phyloP scores from a whole-genome alignment of 176 grass and related monocot species.

The Bolboschoenus planiculmis region DNA sequence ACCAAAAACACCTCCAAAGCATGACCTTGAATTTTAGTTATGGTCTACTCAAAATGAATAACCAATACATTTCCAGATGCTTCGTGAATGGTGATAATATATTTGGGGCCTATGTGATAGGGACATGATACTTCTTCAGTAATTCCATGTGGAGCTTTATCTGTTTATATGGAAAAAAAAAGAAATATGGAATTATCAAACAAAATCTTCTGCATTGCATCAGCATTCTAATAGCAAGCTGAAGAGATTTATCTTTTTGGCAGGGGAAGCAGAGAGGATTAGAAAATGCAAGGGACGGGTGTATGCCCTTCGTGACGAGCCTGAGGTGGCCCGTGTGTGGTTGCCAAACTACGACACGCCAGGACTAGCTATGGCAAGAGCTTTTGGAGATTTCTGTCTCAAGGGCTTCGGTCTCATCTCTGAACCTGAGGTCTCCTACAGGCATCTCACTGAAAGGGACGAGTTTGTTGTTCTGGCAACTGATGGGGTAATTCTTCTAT shows the following conservation, averaged over 20 bases:
- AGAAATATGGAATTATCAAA: not conserved
- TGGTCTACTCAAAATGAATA: not conserved
- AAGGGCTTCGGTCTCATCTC: constrained; percentile 70
- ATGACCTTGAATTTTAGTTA: not conserved
- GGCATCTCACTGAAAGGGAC: constrained; percentile 49
- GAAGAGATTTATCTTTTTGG: constrained; percentile 16
- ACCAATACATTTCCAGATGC: too few relatives aligned
- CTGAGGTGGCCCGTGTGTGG: constrained; percentile 73
- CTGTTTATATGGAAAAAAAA: not conserved
- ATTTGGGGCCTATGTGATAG: not conserved
- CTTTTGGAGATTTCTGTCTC: constrained; percentile 79
- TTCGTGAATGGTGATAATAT: not conserved
- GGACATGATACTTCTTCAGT: not conserved
- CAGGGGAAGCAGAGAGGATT: constrained; percentile 67
- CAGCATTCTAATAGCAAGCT: constrained; percentile 11
- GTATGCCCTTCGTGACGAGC: constrained; percentile 65
- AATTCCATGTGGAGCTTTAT: constrained; percentile 6
- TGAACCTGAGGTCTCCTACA: constrained; percentile 56
- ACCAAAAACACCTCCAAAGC: not conserved
- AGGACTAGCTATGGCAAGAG: constrained; percentile 74
- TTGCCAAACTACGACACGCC: constrained; percentile 55
- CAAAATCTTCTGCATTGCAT: not conserved
- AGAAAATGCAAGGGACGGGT: constrained; percentile 56
- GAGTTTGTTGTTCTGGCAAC: constrained; percentile 67
- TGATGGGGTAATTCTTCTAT: constrained; percentile 48